phyloP scores from a whole-genome alignment of 495 filamentous ascomycete species.

The Darksidea phi region DNA sequence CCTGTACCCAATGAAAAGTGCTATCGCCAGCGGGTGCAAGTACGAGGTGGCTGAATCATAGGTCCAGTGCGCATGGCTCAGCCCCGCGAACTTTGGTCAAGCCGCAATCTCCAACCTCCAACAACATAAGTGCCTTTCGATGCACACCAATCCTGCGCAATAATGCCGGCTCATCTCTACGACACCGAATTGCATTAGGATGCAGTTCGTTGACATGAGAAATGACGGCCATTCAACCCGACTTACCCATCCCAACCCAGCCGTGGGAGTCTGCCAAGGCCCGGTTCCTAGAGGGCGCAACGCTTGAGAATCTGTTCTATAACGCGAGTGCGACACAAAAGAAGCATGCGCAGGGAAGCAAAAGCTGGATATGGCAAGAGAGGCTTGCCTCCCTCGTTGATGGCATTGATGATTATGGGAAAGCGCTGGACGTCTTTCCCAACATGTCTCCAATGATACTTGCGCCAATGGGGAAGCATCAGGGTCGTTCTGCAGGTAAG shows the following conservation, averaged over 20 bases:
- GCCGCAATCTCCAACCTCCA: conserved; percentile 52
- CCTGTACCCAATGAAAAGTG: no score
- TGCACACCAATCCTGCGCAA: no score
- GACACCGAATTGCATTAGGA: no score
- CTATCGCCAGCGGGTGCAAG: no score
- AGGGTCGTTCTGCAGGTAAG: conserved; percentile 44
- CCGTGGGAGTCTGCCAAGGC: conserved; percentile 22
- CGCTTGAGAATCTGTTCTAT: conserved; percentile 40
- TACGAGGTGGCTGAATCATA: conserved; percentile 94
- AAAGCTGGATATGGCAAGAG: conserved; percentile 32
- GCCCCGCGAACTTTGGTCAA: conserved; percentile 65
- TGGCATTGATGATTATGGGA: conserved; percentile 46
- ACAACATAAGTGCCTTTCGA: neutral
- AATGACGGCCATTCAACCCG: conserved; percentile 9
- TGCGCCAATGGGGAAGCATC: conserved; percentile 48
- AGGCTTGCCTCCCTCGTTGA: conserved; percentile 38
- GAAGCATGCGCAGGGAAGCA: conserved; percentile 36
- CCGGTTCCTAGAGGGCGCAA: conserved; percentile 19
- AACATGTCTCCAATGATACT: conserved; percentile 43
- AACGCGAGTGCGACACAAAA: conserved; percentile 40
- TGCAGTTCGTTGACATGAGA: no score
- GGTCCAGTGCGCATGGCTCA: conserved; percentile 74
- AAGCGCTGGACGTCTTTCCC: conserved; percentile 44
- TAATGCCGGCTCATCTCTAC: no score
- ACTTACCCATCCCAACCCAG: conserved; percentile 13